phyloP scores from a whole-genome alignment of 208 protist species.

The Crithidia sp. region DNA sequence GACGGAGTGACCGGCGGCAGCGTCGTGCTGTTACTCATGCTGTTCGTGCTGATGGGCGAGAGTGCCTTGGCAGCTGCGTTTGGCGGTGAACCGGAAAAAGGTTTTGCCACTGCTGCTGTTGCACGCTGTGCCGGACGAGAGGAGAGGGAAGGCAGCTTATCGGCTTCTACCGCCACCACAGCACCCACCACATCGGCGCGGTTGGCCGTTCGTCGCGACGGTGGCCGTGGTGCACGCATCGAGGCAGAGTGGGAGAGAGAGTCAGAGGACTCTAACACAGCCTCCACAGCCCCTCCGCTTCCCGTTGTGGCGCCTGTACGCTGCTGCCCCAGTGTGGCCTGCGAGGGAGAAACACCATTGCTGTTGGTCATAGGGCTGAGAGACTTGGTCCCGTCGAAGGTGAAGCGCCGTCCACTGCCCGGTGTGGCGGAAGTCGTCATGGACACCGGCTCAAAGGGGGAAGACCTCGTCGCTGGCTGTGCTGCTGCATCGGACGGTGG shows the following conservation, averaged over 20 bases:
- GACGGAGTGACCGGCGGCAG: not conserved
- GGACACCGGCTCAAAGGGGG: not conserved
- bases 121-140: not conserved
- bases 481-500: not conserved
- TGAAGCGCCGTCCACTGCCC: not conserved
- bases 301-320: not conserved
- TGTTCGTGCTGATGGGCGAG: too few species aligned
- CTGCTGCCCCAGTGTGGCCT: too few species aligned
- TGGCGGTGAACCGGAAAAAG: too few species aligned
- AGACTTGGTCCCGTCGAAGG: not conserved
- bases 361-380: not conserved
- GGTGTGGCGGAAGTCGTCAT: slow-evolving; percentile 3
- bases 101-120: not conserved
- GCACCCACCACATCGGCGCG: not conserved
- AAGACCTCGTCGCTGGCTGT: not conserved
- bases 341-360: not conserved
- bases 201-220: not conserved
- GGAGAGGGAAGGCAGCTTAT: not conserved
- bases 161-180: not conserved
- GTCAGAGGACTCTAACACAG: not conserved
- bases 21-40: not conserved
- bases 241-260: not conserved
- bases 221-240: slow-evolving; percentile 1
- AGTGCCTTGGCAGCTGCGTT: too few species aligned
- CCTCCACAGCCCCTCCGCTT: too few species aligned